Percentiles rank a stretch among this genome's conserved stretches.
Conservation (phyloP, 495 filamentous ascomycete genomes). For the Geoglossum glabrum region DNA sequence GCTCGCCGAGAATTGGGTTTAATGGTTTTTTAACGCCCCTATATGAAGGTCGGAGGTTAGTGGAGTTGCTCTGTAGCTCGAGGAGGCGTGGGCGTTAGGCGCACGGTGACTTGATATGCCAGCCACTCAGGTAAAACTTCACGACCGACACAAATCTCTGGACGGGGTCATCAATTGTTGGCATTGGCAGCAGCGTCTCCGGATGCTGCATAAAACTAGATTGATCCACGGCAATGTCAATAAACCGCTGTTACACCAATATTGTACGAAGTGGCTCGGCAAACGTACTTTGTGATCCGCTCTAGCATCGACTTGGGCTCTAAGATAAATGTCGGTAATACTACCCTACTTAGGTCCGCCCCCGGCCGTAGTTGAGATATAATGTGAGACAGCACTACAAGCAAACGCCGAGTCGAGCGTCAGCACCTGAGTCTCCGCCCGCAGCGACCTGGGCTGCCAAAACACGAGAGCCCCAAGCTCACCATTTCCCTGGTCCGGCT, state of each 20-base stretch:
- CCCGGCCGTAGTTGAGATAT: conserved; percentile 92
- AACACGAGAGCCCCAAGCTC: conserved; percentile 3
- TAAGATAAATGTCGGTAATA: conserved; percentile 91
- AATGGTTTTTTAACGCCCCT: conserved; percentile 97
- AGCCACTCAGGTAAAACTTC: conserved; percentile 94
- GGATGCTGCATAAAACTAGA: conserved; percentile 97
- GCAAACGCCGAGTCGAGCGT: not conserved
- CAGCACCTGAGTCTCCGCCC: not conserved
- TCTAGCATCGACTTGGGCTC: conserved; percentile 97
- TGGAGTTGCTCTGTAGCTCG: conserved; percentile 10
- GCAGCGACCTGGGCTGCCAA: not conserved
- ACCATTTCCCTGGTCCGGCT: conserved; percentile 58
- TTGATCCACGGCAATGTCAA: not conserved
- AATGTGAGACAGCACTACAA: conserved; percentile 71
- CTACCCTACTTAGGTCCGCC: conserved; percentile 84
- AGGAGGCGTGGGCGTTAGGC: conserved; percentile 16
- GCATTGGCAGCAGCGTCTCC: conserved; percentile 78
- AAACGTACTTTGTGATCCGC: conserved; percentile 77
- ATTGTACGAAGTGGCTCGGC: not conserved
- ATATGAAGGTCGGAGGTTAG: not conserved
- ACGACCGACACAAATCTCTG: conserved; percentile 84
- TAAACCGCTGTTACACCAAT: not conserved
- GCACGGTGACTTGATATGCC: conserved; percentile 97
- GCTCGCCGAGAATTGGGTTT: conserved; percentile 92
- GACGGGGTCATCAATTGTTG: conserved; percentile 72